Evolutionary conservation across 2,329 filamentous ascomycete species (phyloP), one percentile per base, ranked within the genome.

Genomic region (Alternaria gansuensis): DNA sequence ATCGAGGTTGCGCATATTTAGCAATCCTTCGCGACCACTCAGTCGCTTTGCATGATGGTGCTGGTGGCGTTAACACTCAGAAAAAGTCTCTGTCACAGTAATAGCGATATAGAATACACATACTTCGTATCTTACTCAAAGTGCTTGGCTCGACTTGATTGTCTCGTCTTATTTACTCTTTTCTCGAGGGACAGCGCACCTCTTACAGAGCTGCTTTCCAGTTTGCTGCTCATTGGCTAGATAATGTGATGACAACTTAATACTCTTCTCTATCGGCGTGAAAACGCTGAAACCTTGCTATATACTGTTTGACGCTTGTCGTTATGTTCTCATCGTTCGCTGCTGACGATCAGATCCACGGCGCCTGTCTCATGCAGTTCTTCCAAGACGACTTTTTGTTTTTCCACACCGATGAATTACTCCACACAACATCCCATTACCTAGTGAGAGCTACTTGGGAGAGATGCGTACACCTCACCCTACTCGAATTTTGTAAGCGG

Each of bases 61-160:
- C 66, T 67, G 59, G 59, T 52, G 68, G 70, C 64, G 64, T 72
- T 71, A 46, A 50, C 51, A 37, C 57, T 52, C 59, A 51, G 31
- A 50, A 73, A 71, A 74, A 72, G 66, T 66, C 43, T 64, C 61
- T 65, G 59, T 60, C 51, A 69, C 51, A 48, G 62, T 70, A 71
- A 70, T 71, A 72, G 60, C 52, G 37, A 65, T 63, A 67, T 71
- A 72, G 66, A 70, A 66, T 59, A 59, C 48, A 63, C 39, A 52
- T 62, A 53, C 34, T 51, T 26, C 36, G 44, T 44, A 51, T 60
- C n/a, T 56, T 41, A 49, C 28, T 23, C 11, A 39, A 14, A 14
- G 7, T 28, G 9, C 21, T 39, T 33, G 26, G 33, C 31, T 36
- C 26, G 13, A 26, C 36, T 33, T 39, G 39, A 26, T 31, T 28